phyloP scores from a whole-genome alignment of 1,284 basidiomycete species.

The Marasmius tenuissimus region DNA sequence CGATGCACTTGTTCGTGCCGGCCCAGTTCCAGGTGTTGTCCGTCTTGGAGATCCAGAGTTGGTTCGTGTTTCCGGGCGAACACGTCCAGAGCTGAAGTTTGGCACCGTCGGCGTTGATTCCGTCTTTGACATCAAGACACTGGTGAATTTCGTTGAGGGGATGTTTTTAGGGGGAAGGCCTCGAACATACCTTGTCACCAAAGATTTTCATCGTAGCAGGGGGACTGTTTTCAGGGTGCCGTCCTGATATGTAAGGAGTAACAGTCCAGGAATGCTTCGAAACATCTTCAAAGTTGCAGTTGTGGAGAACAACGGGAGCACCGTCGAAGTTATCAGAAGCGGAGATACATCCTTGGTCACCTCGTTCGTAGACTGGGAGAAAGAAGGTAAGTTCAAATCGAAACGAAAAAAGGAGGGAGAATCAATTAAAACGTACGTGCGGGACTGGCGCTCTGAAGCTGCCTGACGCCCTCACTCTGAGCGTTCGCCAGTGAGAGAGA shows the following conservation, averaged over 20 bases:
- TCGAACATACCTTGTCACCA: not conserved
- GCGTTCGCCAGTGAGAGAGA: too few relatives aligned
- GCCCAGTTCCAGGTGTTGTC: not conserved
- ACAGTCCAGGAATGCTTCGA: not conserved
- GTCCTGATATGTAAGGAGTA: not conserved
- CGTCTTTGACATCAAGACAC: not conserved
- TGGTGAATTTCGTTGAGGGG: not conserved
- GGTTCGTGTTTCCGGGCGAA: not conserved
- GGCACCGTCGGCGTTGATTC: not conserved
- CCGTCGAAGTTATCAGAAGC: too few relatives aligned
- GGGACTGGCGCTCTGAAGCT: too few relatives aligned
- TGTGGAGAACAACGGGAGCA: too few relatives aligned
- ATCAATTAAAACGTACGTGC: too few relatives aligned
- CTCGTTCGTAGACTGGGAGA: too few relatives aligned
- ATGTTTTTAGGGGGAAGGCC: not conserved
- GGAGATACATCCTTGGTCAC: too few relatives aligned
- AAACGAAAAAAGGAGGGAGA: too few relatives aligned
- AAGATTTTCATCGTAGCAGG: not conserved
- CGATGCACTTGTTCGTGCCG: not conserved
- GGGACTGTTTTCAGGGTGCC: not conserved
- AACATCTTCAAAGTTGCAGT: too few relatives aligned
- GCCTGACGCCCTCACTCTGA: too few relatives aligned
- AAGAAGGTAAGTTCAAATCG: too few relatives aligned
- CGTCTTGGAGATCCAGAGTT: not conserved
- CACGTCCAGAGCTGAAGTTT: not conserved